Percentiles rank a stretch among this genome's conserved stretches.
Evolutionary conservation across 352 stramenopile genomes (phyloP).

Genomic region (Thalassiosira livingstoniorum): DNA sequence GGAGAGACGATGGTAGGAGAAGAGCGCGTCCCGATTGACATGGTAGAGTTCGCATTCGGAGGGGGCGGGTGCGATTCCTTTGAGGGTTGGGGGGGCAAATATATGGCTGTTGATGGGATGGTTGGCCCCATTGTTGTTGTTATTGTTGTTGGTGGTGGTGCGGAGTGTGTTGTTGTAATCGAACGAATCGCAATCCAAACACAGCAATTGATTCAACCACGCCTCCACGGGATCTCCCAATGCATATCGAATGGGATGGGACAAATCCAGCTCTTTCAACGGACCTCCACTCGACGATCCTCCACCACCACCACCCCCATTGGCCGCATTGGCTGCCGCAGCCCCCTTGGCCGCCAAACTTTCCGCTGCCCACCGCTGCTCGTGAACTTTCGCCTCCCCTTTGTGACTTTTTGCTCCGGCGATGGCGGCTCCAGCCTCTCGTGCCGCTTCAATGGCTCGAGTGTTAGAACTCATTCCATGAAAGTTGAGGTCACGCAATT

Average conservation of each 20-base stretch:
- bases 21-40: constrained; percentile 98
- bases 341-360: constrained; percentile 88
- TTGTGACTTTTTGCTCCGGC: constrained; percentile 93
- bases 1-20: constrained; percentile 99
- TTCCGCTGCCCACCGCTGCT: constrained; percentile 93
- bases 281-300: constrained; percentile 63
- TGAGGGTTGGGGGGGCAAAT: constrained; percentile 81
- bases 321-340: background rate
- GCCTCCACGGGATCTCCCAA: constrained; percentile 94
- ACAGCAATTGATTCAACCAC: constrained; percentile 98
- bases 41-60: constrained; percentile 98
- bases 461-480: constrained; percentile 82
- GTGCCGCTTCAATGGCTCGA: constrained; percentile 72
- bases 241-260: constrained; percentile 98
- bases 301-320: background rate
- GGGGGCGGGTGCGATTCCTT: constrained; percentile 93
- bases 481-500: constrained; percentile 93
- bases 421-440: constrained; percentile 81
- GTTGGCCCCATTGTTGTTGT: constrained; percentile 3
- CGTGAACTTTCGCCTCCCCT: constrained; percentile 94
- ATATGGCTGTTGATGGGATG: background rate
- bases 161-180: constrained; percentile 62
- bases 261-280: constrained; percentile 94
- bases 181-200: constrained; percentile 89
- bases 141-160: constrained; percentile 1